Conservation (phyloP, 306 rosid genomes). For the Fragaria vesca region DNA sequence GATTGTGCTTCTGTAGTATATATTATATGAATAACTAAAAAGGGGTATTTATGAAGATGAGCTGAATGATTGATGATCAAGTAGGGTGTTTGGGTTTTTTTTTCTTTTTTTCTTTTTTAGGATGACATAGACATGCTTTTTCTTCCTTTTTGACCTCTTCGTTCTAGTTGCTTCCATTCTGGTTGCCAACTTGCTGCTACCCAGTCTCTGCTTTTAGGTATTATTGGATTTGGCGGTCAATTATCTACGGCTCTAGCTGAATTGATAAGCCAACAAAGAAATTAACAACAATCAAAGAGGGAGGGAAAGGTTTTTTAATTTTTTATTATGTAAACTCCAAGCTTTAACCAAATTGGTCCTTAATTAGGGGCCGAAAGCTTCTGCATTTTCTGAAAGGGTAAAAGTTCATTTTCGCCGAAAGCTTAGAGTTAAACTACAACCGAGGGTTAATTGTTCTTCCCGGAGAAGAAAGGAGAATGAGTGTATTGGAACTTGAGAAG, state of each 20-base stretch:
- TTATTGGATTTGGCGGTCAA: neutral
- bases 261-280: neutral
- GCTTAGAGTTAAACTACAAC: neutral
- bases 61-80: neutral
- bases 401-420: neutral
- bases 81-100: neutral
- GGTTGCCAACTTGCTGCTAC: conserved; percentile 6
- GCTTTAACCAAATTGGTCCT: neutral
- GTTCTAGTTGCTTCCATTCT: neutral
- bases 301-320: neutral
- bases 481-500: neutral
- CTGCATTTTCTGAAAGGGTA: neutral
- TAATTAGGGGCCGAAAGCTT: conserved; percentile 7
- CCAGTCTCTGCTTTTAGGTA: neutral
- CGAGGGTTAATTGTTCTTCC: neutral
- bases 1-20: neutral
- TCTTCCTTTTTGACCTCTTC: conserved; percentile 12
- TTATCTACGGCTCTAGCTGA: neutral
- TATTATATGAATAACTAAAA: neutral
- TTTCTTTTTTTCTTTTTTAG: neutral
- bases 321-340: neutral
- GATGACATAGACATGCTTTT: neutral
- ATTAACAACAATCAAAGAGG: neutral
- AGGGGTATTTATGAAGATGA: neutral
- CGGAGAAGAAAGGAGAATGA: neutral